phyloP scores from a whole-genome alignment of 257 asterid species.

The Penstemon eatonii region DNA sequence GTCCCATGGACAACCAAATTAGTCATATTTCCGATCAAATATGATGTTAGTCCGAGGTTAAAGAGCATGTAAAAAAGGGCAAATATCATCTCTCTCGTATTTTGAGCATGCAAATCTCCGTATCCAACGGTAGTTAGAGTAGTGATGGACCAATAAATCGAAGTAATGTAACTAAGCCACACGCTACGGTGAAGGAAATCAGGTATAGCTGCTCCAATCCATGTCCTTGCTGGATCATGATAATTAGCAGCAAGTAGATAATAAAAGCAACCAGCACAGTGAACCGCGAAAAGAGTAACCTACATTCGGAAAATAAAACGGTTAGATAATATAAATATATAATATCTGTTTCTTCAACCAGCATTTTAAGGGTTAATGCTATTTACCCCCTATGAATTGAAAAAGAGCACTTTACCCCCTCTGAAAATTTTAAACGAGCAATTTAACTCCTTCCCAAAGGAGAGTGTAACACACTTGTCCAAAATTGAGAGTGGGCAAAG shows the following conservation, averaged over 20 bases:
- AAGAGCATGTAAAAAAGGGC: conserved; percentile 47
- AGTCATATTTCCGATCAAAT: conserved; percentile 60
- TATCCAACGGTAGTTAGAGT: conserved; percentile 60
- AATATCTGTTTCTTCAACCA: not conserved
- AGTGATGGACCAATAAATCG: conserved; percentile 59
- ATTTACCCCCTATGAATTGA: no score
- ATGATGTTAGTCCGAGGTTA: conserved; percentile 48
- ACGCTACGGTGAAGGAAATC: conserved; percentile 31
- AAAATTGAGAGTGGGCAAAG: no score
- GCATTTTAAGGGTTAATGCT: no score
- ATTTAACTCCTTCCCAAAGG: no score
- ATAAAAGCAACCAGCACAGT: conserved; percentile 31
- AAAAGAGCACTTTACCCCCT: no score
- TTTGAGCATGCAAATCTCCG: conserved; percentile 56
- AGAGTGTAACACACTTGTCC: no score
- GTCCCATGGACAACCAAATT: conserved; percentile 53
- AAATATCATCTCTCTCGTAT: conserved; percentile 47
- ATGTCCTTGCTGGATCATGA: conserved; percentile 22
- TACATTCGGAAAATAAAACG: conserved; percentile 25
- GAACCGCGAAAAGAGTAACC: conserved; percentile 48
- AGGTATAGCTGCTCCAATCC: conserved; percentile 28
- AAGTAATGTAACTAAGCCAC: conserved; percentile 45
- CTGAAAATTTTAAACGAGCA: no score
- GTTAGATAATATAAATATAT: conserved; percentile 2
- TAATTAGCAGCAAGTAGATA: conserved; percentile 30